Base-by-base conservation (phyloP, 2,329 filamentous ascomycete species). In the Coleophoma cylindrospora region DNA sequence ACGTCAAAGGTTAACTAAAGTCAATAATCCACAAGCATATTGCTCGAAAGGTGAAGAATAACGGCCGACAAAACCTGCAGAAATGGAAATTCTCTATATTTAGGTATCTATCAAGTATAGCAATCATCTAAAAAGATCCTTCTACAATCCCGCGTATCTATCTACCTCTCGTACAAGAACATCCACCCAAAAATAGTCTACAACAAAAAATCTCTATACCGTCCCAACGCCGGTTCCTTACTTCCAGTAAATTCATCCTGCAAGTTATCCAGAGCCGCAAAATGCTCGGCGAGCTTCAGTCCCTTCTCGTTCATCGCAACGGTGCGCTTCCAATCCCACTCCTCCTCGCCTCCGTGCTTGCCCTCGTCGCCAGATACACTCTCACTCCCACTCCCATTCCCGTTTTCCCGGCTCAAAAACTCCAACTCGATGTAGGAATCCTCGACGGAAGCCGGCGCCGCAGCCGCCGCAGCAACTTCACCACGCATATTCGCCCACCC, bases 291-390 rank as follows among this genome's bases (percentile, higher is more conserved):
- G 54, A 75, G 71, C 57, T 74, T 69, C 68, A 83, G 71, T 2
- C 82, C 82, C 60, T 72, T 73, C 40, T 74, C 68, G 45, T 81
- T 73, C 63, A 79, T 70, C 43, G 68, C 70, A 66, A 84, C 82
- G 4, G 81, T 70, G 43, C 72, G 68, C 58, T 68, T 71, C 82
- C 82, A 86, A 56, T 81, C 75, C 80, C 80, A 83, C 4, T 57
- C 55, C 4, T 52, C 55, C 43, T 47, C 14, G 21, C 38, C 12
- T 40, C 50, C 9, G 21, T 45, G 17, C 50, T 48, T 12, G 22
- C 49, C 15, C 58, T 54, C 12, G 54, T 9, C 4, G 44, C 51
- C 13, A 9, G 21, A 14, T 43, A 6, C 40, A 19, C 21, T 43
- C 22, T 27, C 40, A 43, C 14, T 44, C 13, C n/a, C 6, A 44